These are phyloP conservation scores for Tympanopsis confertula DNA, from an alignment of 2,329 filamentous ascomycete species.

Conservation along the genomic window DNA sequence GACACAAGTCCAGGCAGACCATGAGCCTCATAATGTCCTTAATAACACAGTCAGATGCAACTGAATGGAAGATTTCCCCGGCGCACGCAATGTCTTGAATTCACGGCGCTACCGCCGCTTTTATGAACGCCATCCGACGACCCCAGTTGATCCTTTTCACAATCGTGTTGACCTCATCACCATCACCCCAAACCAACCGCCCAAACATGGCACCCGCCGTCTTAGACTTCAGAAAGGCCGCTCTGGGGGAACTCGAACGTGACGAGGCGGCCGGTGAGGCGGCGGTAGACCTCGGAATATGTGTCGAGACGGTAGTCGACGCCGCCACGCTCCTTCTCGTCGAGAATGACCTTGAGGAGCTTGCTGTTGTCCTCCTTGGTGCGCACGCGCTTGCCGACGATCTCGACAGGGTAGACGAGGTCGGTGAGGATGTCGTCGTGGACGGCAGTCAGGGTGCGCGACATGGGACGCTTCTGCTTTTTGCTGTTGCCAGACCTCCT, in stretches of 20 bases:
- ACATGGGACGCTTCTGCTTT: conserved; percentile 97
- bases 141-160: no score
- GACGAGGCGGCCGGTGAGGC: conserved; percentile 90
- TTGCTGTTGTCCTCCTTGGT: conserved; percentile 99
- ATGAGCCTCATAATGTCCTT: no score
- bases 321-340: conserved; percentile 99
- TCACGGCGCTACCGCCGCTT: no score
- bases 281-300: conserved; percentile 98
- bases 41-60: no score
- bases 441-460: conserved; percentile 93
- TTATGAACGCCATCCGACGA: no score
- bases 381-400: conserved; percentile 95
- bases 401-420: conserved; percentile 99
- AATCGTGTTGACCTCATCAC: no score
- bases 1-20: neutral
- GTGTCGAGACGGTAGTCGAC: conserved; percentile 99
- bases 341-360: conserved; percentile 95
- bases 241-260: conserved; percentile 97
- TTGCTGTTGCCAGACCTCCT: conserved; percentile 90
- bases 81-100: no score
- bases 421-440: conserved; percentile 97
- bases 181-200: no score
- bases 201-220: no score
- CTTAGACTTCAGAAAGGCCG: conserved; percentile 60
- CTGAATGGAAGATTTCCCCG: no score